Percentiles rank a stretch among this genome's conserved stretches.
Evolutionary conservation across 345 rosid species (phyloP).

Genomic region (Populus nigra): DNA sequence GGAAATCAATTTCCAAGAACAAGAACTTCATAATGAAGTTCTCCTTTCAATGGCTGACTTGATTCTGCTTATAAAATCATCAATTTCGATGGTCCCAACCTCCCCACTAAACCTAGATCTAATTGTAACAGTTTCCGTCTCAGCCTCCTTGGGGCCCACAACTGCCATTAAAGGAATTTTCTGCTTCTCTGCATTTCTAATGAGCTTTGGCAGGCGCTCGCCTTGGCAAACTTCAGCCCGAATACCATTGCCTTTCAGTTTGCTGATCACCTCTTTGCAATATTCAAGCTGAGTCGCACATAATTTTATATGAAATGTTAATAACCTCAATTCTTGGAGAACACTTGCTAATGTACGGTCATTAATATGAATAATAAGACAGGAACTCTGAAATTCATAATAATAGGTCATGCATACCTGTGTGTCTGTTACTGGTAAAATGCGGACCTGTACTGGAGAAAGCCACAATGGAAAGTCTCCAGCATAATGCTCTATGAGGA

Average conservation of each 20-base stretch:
- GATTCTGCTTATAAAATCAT: conserved; percentile 63
- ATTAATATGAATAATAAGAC: background rate
- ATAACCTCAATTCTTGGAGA: background rate
- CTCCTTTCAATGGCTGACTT: conserved; percentile 49
- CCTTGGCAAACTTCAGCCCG: conserved; percentile 84
- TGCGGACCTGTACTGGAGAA: conserved; percentile 81
- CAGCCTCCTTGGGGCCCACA: conserved; percentile 86
- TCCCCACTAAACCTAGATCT: conserved; percentile 87
- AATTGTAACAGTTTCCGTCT: conserved; percentile 59
- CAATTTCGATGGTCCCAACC: conserved; percentile 62
- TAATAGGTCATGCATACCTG: conserved; percentile 46
- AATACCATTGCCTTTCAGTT: conserved; percentile 57
- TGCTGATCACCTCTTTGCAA: conserved; percentile 55
- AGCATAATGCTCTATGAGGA: conserved; percentile 93
- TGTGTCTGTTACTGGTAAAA: conserved; percentile 83
- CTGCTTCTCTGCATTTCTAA: conserved; percentile 88
- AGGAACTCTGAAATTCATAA: conserved; percentile 6
- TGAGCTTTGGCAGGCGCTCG: conserved; percentile 87
- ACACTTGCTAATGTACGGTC: background rate
- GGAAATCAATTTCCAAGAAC: conserved; percentile 8
- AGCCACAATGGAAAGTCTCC: conserved; percentile 97
- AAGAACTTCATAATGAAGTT: conserved; percentile 38
- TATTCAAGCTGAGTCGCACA: conserved; percentile 48
- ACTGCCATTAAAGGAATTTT: conserved; percentile 90
- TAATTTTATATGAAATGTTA: background rate